phyloP scores from a whole-genome alignment of 2,329 filamentous ascomycete species.

The Colletotrichum euphorbiae region DNA sequence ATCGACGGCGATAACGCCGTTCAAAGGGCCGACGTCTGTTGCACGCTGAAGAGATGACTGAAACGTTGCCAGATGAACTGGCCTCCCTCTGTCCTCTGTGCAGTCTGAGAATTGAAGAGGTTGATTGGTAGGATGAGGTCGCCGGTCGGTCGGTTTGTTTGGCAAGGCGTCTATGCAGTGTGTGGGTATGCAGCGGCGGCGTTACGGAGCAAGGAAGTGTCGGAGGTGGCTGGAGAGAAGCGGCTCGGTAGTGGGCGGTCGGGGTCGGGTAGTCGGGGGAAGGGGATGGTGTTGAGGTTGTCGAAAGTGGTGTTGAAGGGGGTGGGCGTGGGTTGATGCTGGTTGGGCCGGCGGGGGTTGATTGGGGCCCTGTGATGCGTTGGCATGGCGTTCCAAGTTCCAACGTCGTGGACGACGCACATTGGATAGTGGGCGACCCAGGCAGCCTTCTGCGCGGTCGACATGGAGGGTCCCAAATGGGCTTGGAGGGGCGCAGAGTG shows the following conservation, averaged over 20 bases:
- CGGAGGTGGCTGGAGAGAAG: conserved; percentile 21
- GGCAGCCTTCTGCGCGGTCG: conserved; percentile 14
- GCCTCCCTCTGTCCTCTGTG: neutral
- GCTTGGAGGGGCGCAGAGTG: conserved; percentile 8
- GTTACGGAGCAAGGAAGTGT: conserved; percentile 3
- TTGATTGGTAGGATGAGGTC: conserved; percentile 2
- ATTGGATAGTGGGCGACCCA: conserved; percentile 40
- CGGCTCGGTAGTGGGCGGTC: conserved; percentile 33
- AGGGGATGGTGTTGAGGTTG: conserved; percentile 12
- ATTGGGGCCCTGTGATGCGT: conserved; percentile 41
- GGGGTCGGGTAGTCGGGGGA: conserved; percentile 17
- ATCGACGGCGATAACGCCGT: neutral
- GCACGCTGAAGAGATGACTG: conserved; percentile 2
- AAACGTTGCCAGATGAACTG: conserved; percentile 16
- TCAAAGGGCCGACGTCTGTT: neutral
- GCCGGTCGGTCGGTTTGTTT: conserved; percentile 4
- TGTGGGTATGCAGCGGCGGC: conserved; percentile 1
- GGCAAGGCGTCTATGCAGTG: neutral
- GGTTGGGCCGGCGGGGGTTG: conserved; percentile 30
- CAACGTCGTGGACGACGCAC: conserved; percentile 41
- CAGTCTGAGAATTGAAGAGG: neutral
- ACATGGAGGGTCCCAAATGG: neutral
- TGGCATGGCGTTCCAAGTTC: conserved; percentile 40
- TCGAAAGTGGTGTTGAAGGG: conserved; percentile 18
- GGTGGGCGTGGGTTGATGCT: conserved; percentile 33